Evolutionary conservation across 2,329 filamentous ascomycete genomes (phyloP), one percentile per base, ranked within the genome.

Genomic region (Dothistroma septosporum): DNA sequence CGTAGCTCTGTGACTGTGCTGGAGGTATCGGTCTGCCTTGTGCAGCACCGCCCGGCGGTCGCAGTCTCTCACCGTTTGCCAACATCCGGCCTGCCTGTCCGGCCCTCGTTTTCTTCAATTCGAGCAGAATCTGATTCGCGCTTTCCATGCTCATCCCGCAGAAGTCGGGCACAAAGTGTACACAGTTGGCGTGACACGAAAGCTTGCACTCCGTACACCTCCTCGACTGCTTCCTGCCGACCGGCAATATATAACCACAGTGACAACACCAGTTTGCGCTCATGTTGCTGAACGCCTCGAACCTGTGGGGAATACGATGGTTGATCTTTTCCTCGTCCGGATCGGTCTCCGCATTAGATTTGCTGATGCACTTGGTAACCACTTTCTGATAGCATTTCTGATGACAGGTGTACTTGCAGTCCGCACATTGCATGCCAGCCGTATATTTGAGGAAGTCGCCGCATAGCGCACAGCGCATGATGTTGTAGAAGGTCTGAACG

Each of bases 321-420:
- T 99, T 99, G 85, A 99, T 95, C 82, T 97, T 99, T 78, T 97
- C 94, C 77, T 99, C 94, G 77, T 99, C 94, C 22, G 94, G 93
- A 75, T 99, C 94, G 6, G 91, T 96, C 76, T 99, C 94, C 65
- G 94, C 93, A 74, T 99, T 99, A 64, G 93, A 97, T 76, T 99
- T 97, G 79, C 93, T 97, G 76, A 99, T 99, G 79, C 94, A 99
- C 78, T 99, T 99, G 65, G 94, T 99, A 69, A 99, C 94, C 52
- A 99, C 94, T 76, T 92, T 96, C 16, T 86, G 80, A 76, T 97
- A 99, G 75, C 94, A 99, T 78, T 97, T 97, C 70, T 91, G 93
- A 77, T 99, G 94, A 77, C 94, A 99, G 44, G 93, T 97, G 79
- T 97, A 97, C 79, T 97, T 97, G 88, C 94, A 99, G 78, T 99